phyloP scores from a whole-genome alignment of 768 basidiomycete genomes.

The Trametes meyenii region DNA sequence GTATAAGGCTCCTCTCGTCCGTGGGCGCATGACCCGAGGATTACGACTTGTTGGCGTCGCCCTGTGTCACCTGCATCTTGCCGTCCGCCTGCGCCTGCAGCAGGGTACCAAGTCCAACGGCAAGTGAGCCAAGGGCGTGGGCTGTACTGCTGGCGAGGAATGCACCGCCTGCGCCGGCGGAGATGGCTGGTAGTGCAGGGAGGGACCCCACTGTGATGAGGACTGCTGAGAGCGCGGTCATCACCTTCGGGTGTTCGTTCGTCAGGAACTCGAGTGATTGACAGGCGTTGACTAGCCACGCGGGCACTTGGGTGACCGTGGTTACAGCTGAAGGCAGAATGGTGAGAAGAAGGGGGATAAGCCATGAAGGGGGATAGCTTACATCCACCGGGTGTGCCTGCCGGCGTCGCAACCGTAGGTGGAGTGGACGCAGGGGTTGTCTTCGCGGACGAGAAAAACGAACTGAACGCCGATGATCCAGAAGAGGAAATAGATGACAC shows the following conservation, averaged over 20 bases:
- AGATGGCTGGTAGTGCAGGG: conserved; percentile 70
- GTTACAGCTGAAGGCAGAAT: conserved; percentile 37
- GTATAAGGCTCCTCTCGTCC: background rate
- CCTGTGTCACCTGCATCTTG: conserved; percentile 18
- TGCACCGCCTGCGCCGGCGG: conserved; percentile 70
- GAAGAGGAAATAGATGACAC: conserved; percentile 25
- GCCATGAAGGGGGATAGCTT: background rate
- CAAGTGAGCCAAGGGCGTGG: conserved; percentile 79
- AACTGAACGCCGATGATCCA: conserved; percentile 15
- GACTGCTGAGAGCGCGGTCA: conserved; percentile 75
- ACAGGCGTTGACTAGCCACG: conserved; percentile 79
- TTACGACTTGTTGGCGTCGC: conserved; percentile 11
- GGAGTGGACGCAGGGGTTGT: conserved; percentile 16
- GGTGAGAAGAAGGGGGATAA: background rate
- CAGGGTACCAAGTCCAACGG: conserved; percentile 68
- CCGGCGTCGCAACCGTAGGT: conserved; percentile 21
- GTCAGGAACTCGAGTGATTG: conserved; percentile 75
- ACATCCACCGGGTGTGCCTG: conserved; percentile 26
- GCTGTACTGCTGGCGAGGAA: conserved; percentile 72
- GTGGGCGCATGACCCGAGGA: background rate
- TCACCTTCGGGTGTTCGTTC: conserved; percentile 73
- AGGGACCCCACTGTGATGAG: conserved; percentile 79
- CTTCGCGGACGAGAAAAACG: conserved; percentile 21
- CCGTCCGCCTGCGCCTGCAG: conserved; percentile 44
- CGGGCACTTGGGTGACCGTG: conserved; percentile 60